phyloP scores from a whole-genome alignment of 306 rosid genomes.

The Lathyrus oleraceus region DNA sequence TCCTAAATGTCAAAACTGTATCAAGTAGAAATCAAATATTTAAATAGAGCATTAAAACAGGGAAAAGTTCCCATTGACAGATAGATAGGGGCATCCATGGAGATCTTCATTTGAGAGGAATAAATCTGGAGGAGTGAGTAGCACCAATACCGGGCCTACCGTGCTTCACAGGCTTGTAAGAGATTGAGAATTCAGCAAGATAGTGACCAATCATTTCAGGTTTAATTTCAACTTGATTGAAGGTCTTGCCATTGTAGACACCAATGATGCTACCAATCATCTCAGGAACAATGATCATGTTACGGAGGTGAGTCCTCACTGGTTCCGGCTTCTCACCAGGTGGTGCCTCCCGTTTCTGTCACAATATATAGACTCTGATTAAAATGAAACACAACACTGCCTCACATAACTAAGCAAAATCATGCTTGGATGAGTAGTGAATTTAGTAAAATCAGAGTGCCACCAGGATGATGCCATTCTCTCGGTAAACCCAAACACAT shows the following conservation, averaged over 20 bases:
- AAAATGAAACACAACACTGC: background rate
- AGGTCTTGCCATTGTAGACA: background rate
- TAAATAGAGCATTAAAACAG: too few species aligned
- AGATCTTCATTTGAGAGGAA: background rate
- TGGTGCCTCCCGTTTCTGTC: constrained; percentile 86
- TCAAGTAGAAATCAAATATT: too few species aligned
- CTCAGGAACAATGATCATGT: constrained; percentile 2
- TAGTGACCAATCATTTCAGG: constrained; percentile 10
- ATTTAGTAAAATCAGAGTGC: too few species aligned
- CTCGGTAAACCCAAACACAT: too few species aligned
- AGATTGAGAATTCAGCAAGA: constrained; percentile 5
- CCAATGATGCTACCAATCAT: background rate
- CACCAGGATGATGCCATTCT: too few species aligned
- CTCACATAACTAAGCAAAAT: too few species aligned
- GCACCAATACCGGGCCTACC: constrained; percentile 4
- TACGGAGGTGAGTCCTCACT: background rate
- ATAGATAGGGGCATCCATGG: background rate
- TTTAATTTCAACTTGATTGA: constrained; percentile 13
- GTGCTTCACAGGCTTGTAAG: background rate
- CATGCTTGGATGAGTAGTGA: too few species aligned
- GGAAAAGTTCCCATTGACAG: background rate
- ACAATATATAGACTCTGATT: background rate
- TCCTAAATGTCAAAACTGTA: too few species aligned
- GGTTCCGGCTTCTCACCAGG: constrained; percentile 70
- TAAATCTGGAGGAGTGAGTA: constrained; percentile 8